These are phyloP conservation scores for Aspergillus sp. DNA, from an alignment of 2,329 filamentous ascomycete genomes.

Conservation along the genomic window DNA sequence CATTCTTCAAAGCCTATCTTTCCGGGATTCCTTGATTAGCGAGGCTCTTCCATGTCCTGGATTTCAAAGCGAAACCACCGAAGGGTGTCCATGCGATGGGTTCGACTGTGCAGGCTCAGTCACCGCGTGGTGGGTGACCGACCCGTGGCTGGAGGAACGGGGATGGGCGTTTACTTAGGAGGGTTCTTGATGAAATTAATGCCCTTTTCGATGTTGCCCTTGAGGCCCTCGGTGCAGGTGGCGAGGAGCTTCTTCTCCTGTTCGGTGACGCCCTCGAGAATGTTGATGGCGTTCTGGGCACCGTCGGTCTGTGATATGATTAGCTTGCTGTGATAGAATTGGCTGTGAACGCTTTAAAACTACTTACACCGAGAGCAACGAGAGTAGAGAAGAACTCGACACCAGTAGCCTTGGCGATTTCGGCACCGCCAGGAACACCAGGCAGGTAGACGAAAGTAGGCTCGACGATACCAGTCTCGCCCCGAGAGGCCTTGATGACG, in stretches of 20 bases:
- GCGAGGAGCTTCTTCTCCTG: conserved; percentile 87
- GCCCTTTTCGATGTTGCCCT: conserved; percentile 93
- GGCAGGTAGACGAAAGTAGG: conserved; percentile 94
- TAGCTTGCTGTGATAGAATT: not conserved
- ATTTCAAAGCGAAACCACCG: conserved; percentile 15
- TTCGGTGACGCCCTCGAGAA: conserved; percentile 72
- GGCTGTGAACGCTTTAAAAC: conserved; percentile 5
- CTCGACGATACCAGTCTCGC: conserved; percentile 90
- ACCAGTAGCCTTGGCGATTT: conserved; percentile 78
- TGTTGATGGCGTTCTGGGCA: conserved; percentile 80
- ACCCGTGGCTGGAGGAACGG: conserved; percentile 17
- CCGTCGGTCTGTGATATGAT: conserved; percentile 65
- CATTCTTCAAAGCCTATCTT: conserved; percentile 48
- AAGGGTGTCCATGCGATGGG: conserved; percentile 8
- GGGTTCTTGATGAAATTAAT: conserved; percentile 84
- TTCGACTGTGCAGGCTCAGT: conserved; percentile 12
- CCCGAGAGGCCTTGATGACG: conserved; percentile 81
- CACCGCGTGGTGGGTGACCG: conserved; percentile 22
- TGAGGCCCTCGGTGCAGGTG: conserved; percentile 72
- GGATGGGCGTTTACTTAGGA: conserved; percentile 69
- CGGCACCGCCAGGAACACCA: conserved; percentile 83
- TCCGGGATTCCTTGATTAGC: conserved; percentile 35
- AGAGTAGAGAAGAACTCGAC: conserved; percentile 95
- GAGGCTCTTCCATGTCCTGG: conserved; percentile 27
- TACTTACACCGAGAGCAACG: conserved; percentile 87